A percentile compares a stretch with the other conserved stretches of the same genome.
Conservation (phyloP, 2,329 filamentous ascomycete genomes). For the Claviceps paspali region DNA sequence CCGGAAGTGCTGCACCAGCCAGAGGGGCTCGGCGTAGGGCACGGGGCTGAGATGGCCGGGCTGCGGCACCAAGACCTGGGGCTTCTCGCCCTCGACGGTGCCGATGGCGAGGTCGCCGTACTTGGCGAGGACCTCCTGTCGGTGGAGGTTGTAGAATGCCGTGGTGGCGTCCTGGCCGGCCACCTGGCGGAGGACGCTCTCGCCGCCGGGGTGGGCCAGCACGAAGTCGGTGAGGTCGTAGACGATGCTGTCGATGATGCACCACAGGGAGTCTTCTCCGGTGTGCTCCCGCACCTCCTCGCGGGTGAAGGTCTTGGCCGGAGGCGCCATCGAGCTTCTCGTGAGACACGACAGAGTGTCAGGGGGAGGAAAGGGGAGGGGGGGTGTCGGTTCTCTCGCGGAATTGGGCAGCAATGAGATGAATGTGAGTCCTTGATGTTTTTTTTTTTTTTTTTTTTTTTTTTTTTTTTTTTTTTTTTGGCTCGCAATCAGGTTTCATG, state of each 20-base stretch:
- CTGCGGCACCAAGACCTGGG: constrained; percentile 54
- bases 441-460: no score
- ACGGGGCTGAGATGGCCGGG: constrained; percentile 60
- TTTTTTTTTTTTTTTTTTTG: no score
- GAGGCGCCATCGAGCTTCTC: constrained; percentile 19
- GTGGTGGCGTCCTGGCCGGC: constrained; percentile 69
- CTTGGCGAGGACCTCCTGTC: constrained; percentile 75
- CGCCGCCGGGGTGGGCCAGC: constrained; percentile 72
- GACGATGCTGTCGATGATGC: constrained; percentile 73
- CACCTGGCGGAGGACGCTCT: constrained; percentile 64
- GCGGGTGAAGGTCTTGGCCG: constrained; percentile 38
- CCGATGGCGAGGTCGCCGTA: constrained; percentile 64
- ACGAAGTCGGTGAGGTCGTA: constrained; percentile 79
- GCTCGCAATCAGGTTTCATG: no score
- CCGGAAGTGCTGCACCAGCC: constrained; percentile 64
- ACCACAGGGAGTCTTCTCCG: constrained; percentile 61
- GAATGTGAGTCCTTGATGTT: no score
- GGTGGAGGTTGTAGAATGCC: constrained; percentile 83
- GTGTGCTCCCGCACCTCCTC: constrained; percentile 62
- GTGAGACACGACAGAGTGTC: no score
- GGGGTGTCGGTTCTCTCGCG: no score
- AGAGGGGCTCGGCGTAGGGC: constrained; percentile 74
- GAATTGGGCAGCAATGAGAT: no score
- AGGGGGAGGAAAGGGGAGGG: no score
- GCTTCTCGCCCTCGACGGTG: constrained; percentile 57